Conservation (phyloP, 1,284 basidiomycete genomes). For the Pulveroboletus sp. region DNA sequence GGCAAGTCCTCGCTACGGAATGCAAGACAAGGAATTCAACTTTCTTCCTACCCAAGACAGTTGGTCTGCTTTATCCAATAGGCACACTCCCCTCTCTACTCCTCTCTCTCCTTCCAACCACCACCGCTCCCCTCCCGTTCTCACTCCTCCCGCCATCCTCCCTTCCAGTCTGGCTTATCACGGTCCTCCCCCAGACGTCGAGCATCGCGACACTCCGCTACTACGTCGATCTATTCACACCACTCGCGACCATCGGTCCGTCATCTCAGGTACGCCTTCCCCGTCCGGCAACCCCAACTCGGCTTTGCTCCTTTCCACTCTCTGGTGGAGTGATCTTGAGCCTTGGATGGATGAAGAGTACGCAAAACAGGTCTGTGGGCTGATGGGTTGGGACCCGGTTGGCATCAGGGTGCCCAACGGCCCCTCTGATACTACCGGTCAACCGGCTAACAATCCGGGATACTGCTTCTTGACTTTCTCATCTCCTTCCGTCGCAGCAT, state of each 20-base stretch:
- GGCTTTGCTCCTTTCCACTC: conserved; percentile 45
- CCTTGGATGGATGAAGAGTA: conserved; percentile 93
- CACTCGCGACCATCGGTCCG: conserved; percentile 20
- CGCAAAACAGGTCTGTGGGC: conserved; percentile 72
- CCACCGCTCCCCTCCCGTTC: conserved; percentile 29
- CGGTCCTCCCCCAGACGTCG: conserved; percentile 31
- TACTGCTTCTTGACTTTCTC: conserved; percentile 87
- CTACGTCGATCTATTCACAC: conserved; percentile 29
- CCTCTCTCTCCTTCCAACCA: conserved; percentile 33
- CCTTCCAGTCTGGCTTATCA: conserved; percentile 17
- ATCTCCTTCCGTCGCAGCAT: conserved; percentile 63
- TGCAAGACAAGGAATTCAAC: conserved; percentile 37
- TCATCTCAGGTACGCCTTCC: conserved; percentile 24
- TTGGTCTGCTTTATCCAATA: conserved; percentile 41
- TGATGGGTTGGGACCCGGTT: conserved; percentile 78
- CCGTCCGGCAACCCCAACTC: conserved; percentile 28
- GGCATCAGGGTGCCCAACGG: conserved; percentile 67
- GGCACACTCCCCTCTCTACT: conserved; percentile 37
- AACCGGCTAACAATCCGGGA: conserved; percentile 74
- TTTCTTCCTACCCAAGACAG: conserved; percentile 19
- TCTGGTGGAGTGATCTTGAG: conserved; percentile 82
- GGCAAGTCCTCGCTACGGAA: conserved; percentile 34
- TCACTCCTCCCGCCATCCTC: conserved; percentile 15
- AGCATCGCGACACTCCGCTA: conserved; percentile 37
- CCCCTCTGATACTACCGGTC: conserved; percentile 55